Evolutionary conservation across 257 asterid species (phyloP), one percentile per base, ranked within the genome.

Genomic region (Nicotiana obtusifolia): DNA sequence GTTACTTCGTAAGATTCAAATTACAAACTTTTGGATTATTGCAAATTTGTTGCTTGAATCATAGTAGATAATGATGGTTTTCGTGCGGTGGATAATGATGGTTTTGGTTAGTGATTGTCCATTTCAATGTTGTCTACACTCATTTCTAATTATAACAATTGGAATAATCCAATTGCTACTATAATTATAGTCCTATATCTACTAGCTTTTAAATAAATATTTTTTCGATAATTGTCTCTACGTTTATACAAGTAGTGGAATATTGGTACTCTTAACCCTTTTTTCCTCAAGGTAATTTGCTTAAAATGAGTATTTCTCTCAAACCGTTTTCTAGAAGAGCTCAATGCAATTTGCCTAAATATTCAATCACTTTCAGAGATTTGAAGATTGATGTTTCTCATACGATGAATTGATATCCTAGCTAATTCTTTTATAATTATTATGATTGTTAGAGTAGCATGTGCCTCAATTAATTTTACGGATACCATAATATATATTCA

Each of bases 61-160:
- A 73, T 73, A 15, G 81, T 78, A 83, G 57, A 75, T 79, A 80
- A 69, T 82, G 85, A 84, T 71, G 56, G n/a, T 68, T 82, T 85
- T 71, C 35, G 82, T 37, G 62, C 83, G 76, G 84, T 73, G 81
- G 84, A 80, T 84, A 86, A 86, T 84, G 84, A 86, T 84, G 86
- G 82, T 10, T 44, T 79, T 81, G 28, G 52, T 57, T 69, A 84
- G 85, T 84, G 87, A 80, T 83, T 83, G 81, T 82, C 84, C 26
- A 44, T 71, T 56, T 79, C 83, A 67, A 37, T 49, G 59, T 77
- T 77, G 37, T 67, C 81, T 77, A 77, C 80, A 56, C 79, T 82
- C 84, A 82, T 44, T 75, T 76, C 78, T 67, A 59, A 68, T 68
- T 22, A 81, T 59, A 31, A 59, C 78, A 4, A 10, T 79, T 79